Evolutionary conservation across 441 rosid genomes (phyloP).

Genomic region (Gossypium schwendimanii): DNA sequence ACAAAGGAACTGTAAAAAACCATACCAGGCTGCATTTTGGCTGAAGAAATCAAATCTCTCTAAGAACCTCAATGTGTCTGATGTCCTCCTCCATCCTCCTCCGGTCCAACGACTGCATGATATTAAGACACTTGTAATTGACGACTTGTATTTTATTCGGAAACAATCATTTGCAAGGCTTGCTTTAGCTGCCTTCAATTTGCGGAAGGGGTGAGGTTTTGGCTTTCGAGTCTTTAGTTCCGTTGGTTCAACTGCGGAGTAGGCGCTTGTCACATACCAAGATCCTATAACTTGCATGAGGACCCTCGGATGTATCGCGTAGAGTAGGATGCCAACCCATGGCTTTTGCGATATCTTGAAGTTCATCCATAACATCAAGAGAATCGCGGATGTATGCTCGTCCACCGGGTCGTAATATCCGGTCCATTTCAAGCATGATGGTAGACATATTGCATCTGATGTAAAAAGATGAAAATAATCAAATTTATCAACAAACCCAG

Average conservation of each 20-base stretch:
- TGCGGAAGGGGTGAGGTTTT: neutral
- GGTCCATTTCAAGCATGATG: constrained; percentile 98
- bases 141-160: neutral
- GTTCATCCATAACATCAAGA: constrained; percentile 70
- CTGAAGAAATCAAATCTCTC: neutral
- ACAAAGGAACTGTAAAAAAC: neutral
- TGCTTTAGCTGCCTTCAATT: neutral
- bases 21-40: neutral
- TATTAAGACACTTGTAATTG: neutral
- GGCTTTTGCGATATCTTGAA: constrained; percentile 66
- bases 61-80: neutral
- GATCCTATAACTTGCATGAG: constrained; percentile 86
- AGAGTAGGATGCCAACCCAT: constrained; percentile 69
- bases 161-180: neutral
- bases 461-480: neutral
- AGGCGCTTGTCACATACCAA: constrained; percentile 69
- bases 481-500: neutral
- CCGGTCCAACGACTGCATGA: neutral
- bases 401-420: constrained; percentile 94
- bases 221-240: neutral
- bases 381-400: constrained; percentile 78
- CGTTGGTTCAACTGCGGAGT: constrained; percentile 35
- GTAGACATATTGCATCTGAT: constrained; percentile 79
- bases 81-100: neutral
- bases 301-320: constrained; percentile 91